Evolutionary conservation across 306 rosid species (phyloP), one percentile per base, ranked within the genome.

Genomic region (Cyamopsis tetragonoloba): DNA sequence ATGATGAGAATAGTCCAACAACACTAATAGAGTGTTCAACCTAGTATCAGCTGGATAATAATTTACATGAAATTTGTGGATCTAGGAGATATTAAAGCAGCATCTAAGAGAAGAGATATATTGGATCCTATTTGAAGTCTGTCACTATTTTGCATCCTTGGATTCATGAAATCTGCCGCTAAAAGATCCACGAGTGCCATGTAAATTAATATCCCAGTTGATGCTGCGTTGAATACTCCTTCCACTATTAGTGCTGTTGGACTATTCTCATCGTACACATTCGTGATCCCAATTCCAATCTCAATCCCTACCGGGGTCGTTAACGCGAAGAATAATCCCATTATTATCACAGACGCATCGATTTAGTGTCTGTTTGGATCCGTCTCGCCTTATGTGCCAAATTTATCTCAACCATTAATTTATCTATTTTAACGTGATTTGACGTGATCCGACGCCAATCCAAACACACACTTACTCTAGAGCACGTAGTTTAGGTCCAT

Each of bases 21-120:
- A 89, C 89, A 0, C 80, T 83, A 7, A 88, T 86, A 1, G 89
- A 5, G 1, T 75, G 3, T 71, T 86, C 6, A 76, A 83, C 27
- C 85, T 88, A 7, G 85, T 89, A 5, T 83, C 91, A 0, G 73
- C 89, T 5, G 96, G 11, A 81, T 88, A 2, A 68, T 86, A 35
- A 83, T 86, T 4, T 88, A 85, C 4, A 88, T 85, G 91, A 43
- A 91, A 0, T 84, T 85, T 7, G 89, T 88, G 1, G 81, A 80
- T 61, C 30, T 76, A 22, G 72, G 78, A 13, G 78, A 72, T 78
- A 78, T 78, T 0, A 14, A 49, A 38, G 70, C 78, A 30, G 82
- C 70, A 15, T 74, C 82, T 4, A 71, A 1, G 1, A 78, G 50
- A 14, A 78, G 65, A 27, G 65, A 65, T 3, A 66, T 0, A 41